These are phyloP conservation scores for Toxicodendron radicans DNA, from an alignment of 345 rosid genomes.

Conservation along the genomic window DNA sequence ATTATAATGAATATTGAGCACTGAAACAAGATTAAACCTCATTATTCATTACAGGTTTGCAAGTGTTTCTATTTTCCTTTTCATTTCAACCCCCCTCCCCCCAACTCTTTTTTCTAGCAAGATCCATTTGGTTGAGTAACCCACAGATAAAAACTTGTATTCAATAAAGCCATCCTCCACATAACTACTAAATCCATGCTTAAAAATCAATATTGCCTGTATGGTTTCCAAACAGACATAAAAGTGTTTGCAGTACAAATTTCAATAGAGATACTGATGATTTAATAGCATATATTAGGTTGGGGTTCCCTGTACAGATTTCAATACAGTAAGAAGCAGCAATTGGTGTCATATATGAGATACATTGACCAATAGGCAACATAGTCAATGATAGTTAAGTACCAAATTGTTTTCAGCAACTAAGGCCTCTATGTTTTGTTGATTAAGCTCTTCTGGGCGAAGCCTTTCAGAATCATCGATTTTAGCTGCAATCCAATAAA, in stretches of 20 bases:
- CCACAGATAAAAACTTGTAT: neutral
- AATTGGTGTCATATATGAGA: constrained; percentile 10
- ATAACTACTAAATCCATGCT: constrained; percentile 10
- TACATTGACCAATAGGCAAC: neutral
- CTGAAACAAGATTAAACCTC: neutral
- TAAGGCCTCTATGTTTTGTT: constrained; percentile 95
- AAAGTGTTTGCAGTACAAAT: neutral
- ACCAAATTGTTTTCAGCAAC: constrained; percentile 98
- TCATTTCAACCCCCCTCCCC: neutral
- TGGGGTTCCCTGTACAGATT: neutral
- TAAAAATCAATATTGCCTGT: neutral
- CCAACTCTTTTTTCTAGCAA: neutral
- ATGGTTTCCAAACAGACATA: neutral
- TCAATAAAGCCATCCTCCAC: constrained; percentile 2
- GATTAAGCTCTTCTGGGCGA: constrained; percentile 97
- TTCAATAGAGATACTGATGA: neutral
- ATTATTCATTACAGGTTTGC: neutral
- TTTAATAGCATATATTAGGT: neutral
- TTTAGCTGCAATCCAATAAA: constrained; percentile 49
- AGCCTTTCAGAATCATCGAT: constrained; percentile 84
- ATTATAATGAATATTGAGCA: constrained; percentile 18
- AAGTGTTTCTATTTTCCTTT: neutral
- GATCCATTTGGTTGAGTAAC: constrained; percentile 1
- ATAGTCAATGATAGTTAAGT: constrained; percentile 14
- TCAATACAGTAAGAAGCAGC: neutral